phyloP scores from a whole-genome alignment of 1,139 yeast genomes.

The Hemisphaericaspora xylanilytica region DNA sequence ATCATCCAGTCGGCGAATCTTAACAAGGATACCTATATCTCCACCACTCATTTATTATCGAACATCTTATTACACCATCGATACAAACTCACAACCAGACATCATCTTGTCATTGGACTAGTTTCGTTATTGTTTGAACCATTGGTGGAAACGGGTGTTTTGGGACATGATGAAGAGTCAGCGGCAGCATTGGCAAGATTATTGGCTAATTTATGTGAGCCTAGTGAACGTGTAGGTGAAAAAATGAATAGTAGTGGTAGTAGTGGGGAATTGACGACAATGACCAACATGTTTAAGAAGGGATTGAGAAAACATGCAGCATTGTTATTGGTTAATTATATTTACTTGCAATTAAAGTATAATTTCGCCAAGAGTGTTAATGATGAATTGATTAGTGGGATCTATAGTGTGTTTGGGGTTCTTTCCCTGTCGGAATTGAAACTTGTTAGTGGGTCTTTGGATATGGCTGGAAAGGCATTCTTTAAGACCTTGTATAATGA shows the following conservation, averaged over 20 bases:
- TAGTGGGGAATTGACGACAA: slow-evolving; percentile 43
- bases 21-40: slow-evolving; percentile 25
- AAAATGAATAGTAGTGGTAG: slow-evolving; percentile 25
- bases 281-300: slow-evolving; percentile 53
- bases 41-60: slow-evolving; percentile 48
- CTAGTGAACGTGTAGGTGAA: slow-evolving; percentile 29
- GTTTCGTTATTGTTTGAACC: slow-evolving; percentile 50
- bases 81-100: slow-evolving; percentile 65
- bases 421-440: slow-evolving; percentile 66
- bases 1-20: background rate
- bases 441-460: slow-evolving; percentile 67
- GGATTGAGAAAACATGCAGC: slow-evolving; percentile 64
- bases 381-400: slow-evolving; percentile 53
- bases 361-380: slow-evolving; percentile 49
- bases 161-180: slow-evolving; percentile 13
- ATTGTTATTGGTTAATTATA: slow-evolving; percentile 55
- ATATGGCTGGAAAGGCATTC: slow-evolving; percentile 65
- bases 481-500: slow-evolving; percentile 68
- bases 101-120: slow-evolving; percentile 57
- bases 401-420: slow-evolving; percentile 66
- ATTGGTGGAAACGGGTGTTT: slow-evolving; percentile 28
- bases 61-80: slow-evolving; percentile 65
- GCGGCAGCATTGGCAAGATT: slow-evolving; percentile 58
- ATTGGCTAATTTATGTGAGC: slow-evolving; percentile 71
- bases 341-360: slow-evolving; percentile 48